Conservation (phyloP, 176 grass and related monocot genomes). For the Bothriochloa decipiens region DNA sequence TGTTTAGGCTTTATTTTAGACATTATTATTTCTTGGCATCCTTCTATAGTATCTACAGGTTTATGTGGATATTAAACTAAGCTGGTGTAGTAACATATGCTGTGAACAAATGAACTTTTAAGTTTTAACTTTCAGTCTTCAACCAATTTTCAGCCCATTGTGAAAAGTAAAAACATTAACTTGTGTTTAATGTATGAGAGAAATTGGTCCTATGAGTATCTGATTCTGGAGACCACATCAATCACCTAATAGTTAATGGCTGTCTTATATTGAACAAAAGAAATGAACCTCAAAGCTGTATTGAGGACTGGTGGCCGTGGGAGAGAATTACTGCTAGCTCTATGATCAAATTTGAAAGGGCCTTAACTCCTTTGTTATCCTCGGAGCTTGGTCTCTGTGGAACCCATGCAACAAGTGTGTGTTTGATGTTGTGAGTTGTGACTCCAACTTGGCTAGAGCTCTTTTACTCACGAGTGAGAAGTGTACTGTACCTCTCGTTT, state of each 20-base stretch:
- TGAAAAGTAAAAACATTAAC: constrained; percentile 5
- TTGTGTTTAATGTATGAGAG: neutral
- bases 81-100: constrained; percentile 15
- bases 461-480: neutral
- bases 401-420: neutral
- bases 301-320: neutral
- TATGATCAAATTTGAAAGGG: neutral
- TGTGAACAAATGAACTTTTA: neutral
- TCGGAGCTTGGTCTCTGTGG: neutral
- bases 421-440: neutral
- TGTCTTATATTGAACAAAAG: constrained; percentile 28
- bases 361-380: neutral
- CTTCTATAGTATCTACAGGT: neutral
- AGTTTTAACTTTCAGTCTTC: neutral
- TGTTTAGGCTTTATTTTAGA: neutral
- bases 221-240: neutral
- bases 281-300: neutral
- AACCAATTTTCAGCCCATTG: neutral
- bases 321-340: neutral
- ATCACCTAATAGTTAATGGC: neutral
- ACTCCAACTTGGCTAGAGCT: neutral
- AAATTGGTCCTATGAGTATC: neutral
- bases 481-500: neutral
- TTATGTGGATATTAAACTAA: constrained; percentile 15
- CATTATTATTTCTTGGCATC: neutral